A percentile compares a stretch with the other conserved stretches of the same genome.
Evolutionary conservation across 371 early-diverging fungal genomes (phyloP).

Genomic region (Quaeritorhiza haematococci): DNA sequence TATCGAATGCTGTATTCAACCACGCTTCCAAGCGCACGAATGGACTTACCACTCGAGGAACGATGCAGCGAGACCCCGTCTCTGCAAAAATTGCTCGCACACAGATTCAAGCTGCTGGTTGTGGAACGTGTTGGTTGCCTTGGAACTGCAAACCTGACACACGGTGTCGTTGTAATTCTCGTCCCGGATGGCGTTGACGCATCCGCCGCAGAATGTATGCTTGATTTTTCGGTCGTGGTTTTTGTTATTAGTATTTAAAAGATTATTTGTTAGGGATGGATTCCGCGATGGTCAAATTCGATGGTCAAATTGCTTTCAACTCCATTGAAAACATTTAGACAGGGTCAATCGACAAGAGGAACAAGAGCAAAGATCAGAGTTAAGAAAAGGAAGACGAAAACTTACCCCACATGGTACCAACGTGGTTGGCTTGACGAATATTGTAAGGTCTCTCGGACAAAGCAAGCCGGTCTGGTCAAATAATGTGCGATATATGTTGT

Average conservation of each 20-base stretch:
- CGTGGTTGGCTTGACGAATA: slow-evolving; percentile 37
- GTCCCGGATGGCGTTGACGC: slow-evolving; percentile 35
- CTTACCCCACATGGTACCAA: slow-evolving; percentile 41
- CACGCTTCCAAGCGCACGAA: too few species aligned
- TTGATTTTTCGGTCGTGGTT: slow-evolving; percentile 3
- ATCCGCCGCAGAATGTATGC: slow-evolving; percentile 44
- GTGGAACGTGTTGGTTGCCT: slow-evolving; percentile 29
- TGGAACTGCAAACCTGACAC: slow-evolving; percentile 36
- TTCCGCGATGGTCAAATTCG: too few species aligned
- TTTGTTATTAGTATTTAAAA: not conserved
- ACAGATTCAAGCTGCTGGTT: slow-evolving; percentile 45
- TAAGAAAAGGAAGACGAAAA: too few species aligned
- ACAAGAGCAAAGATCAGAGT: too few species aligned
- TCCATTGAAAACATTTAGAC: too few species aligned
- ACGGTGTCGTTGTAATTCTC: slow-evolving; percentile 44
- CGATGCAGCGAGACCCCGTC: slow-evolving; percentile 33
- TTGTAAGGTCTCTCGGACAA: slow-evolving; percentile 40
- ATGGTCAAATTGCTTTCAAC: too few species aligned
- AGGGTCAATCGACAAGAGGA: too few species aligned
- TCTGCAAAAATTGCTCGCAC: slow-evolving; percentile 37
- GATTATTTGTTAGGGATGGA: not conserved
- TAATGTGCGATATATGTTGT: not conserved
- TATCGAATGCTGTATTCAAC: too few species aligned
- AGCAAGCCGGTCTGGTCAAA: slow-evolving; percentile 40
- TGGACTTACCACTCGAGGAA: slow-evolving; percentile 45